Conservation (phyloP, 2,329 filamentous ascomycete species). For the Botryosphaeria agaves region DNA sequence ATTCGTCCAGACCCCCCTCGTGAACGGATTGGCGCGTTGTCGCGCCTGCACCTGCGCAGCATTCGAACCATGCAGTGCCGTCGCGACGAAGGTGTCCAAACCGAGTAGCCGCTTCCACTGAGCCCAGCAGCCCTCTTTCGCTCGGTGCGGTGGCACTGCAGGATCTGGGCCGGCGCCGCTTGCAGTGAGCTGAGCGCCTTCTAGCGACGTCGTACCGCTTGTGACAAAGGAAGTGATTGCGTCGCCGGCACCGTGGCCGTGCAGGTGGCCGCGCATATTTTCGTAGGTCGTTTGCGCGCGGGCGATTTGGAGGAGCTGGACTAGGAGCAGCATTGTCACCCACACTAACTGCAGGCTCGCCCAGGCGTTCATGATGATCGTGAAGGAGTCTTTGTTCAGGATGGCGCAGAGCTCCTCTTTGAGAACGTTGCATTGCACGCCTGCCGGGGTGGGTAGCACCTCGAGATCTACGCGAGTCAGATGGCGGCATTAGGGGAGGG, state of each 20-base stretch:
- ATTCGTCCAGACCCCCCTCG: conserved; percentile 65
- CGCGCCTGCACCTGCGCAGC: conserved; percentile 28
- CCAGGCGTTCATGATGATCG: conserved; percentile 66
- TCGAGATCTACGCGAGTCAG: conserved; percentile 39
- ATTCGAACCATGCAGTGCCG: conserved; percentile 58
- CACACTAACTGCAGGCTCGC: conserved; percentile 70
- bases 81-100: conserved; percentile 85
- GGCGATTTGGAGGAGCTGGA: conserved; percentile 83
- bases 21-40: conserved; percentile 63
- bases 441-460: conserved; percentile 32
- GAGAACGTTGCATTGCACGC: conserved; percentile 51
- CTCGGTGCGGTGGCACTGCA: conserved; percentile 31
- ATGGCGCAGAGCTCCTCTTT: conserved; percentile 58
- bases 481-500: conserved; percentile 2
- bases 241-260: conserved; percentile 34
- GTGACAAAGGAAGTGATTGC: conserved; percentile 60
- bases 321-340: conserved; percentile 93
- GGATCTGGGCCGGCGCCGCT: conserved; percentile 48
- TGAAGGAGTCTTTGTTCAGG: conserved; percentile 69
- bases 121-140: conserved; percentile 47
- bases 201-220: conserved; percentile 45
- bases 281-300: conserved; percentile 92
- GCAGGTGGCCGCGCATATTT: conserved; percentile 71
- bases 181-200: conserved; percentile 52
- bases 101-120: conserved; percentile 76